Percentiles rank a stretch among this genome's conserved stretches.
Evolutionary conservation across 345 rosid species (phyloP).

Genomic region (Sapria himalayana): DNA sequence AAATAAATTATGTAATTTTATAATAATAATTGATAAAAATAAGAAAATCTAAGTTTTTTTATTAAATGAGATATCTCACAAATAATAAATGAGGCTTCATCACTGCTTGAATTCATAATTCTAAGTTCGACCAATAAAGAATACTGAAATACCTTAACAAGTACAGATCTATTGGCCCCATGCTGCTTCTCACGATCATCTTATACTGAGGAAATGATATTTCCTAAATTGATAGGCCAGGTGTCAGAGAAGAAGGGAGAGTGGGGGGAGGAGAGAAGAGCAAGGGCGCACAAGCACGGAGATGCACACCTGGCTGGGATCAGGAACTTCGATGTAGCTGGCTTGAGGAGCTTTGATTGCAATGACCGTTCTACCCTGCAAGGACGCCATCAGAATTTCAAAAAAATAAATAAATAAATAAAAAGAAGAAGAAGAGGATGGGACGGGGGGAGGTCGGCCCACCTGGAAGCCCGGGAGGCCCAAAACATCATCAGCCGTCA

Average conservation of each 20-base stretch:
- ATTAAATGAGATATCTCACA: too few species aligned
- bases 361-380: constrained; percentile 38
- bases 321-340: constrained; percentile 54
- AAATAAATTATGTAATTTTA: not conserved
- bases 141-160: constrained; percentile 35
- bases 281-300: not conserved
- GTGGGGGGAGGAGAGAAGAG: not conserved
- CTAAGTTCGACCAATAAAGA: not conserved
- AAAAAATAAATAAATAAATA: too few species aligned
- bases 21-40: not conserved
- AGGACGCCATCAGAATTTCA: constrained; percentile 4
- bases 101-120: not conserved
- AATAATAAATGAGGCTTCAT: not conserved
- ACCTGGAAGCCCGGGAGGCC: constrained; percentile 48
- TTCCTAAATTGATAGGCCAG: constrained; percentile 11
- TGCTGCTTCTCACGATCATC: constrained; percentile 44
- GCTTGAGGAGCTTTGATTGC: constrained; percentile 56
- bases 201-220: constrained; percentile 28
- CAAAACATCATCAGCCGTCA: constrained; percentile 39
- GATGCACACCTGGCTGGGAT: constrained; percentile 42
- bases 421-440: too few species aligned
- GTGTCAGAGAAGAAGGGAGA: not conserved
- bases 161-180: constrained; percentile 44
- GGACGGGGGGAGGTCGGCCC: too few species aligned
- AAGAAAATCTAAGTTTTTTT: too few species aligned